Evolutionary conservation across 345 rosid genomes (phyloP), one percentile per base, ranked within the genome.

Genomic region (Populus alba): DNA sequence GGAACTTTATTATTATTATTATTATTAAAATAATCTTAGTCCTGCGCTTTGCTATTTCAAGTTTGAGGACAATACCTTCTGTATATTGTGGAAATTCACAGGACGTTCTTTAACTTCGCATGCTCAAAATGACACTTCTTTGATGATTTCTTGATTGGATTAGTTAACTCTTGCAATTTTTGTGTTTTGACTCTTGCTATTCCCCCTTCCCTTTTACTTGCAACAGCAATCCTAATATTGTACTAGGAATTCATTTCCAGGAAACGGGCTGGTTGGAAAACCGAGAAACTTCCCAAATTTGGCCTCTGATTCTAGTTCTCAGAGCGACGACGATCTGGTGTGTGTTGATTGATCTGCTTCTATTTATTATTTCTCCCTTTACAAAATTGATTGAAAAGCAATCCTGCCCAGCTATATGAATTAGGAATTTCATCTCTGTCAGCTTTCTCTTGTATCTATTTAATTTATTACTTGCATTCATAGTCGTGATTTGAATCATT

Each of bases 311-410:
- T 86, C 88, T 63, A 74, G 79, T 72, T 83, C 94, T 78, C 79
- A 79, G 74, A 81, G 80, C 47, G 88, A 83, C 18, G 88, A 87
- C 75, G 86, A 90, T 81, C 78, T 73, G 93, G 98, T 93, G 84
- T 93, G 85, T 67, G 87, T n/a, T 71, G 74, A 39, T 66, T 82
- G 78, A 75, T 81, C 81, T 62, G 68, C 75, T 77, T 67, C 63
- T 41, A 31, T 75, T 73, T 3, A 41, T 22, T 72, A n/a, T 51
- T 37, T 72, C 22, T n/a, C 39, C 5, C 35, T 55, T 31, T 43
- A 2, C 0, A 31, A 41, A 25, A 55, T 27, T n/a, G 9, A 38
- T 35, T 16, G 23, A 76, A 47, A 38, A 70, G 59, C 33, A 77
- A 18, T 55, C 59, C 18, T 69, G 38, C 15, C 41, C 12, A n/a